Base-by-base conservation (phyloP, 2,329 filamentous ascomycete species). In the Raffaelea deltoideospora region DNA sequence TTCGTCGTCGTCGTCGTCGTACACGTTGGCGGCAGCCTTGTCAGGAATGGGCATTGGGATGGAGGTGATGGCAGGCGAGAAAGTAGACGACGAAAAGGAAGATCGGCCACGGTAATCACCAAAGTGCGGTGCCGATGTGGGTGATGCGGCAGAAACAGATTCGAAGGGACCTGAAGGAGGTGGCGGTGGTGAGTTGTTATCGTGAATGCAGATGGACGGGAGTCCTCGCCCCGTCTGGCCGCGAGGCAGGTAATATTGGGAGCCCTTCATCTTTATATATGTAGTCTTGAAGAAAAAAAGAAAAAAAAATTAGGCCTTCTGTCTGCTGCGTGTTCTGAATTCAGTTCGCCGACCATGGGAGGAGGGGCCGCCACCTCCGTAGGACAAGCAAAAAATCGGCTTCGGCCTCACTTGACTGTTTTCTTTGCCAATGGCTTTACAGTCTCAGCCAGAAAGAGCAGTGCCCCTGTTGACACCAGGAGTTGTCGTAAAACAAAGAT, bases 11-110 rank as follows among this genome's bases (percentile, higher is more conserved):
- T 54, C 48, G n/a, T 50, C 47, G 10, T 45, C 46, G 34, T 50
- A 48, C 31, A 45, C 49, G 39, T 51, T 54, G 34, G n/a, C n/a
- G n/a, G n/a, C n/a, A n/a, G n/a, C n/a, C n/a, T n/a, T n/a, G n/a
- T n/a, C n/a, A n/a, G 50, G 51, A 46, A 59, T 58, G 19, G 53
- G 49, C 54, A 58, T 56, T 3, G 56, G 55, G 26, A 52, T 51
- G 10, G 56, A 56, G 18, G 51, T 41, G 17, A 48, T 31, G 26
- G 50, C 43, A 10, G 52, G 47, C 14, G 54, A 52, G 41, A 51
- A 50, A 37, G 43, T 45, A n/a, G 52, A 39, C 8, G 44, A 38
- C 31, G 32, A 34, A 21, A 39, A 47, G 11, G 37, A 30, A 3
- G 22, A n/a, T n/a, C n/a, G n/a, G n/a, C n/a, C n/a, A n/a, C n/a